phyloP scores from a whole-genome alignment of 257 asterid species.

The Euphrasia confusa region DNA sequence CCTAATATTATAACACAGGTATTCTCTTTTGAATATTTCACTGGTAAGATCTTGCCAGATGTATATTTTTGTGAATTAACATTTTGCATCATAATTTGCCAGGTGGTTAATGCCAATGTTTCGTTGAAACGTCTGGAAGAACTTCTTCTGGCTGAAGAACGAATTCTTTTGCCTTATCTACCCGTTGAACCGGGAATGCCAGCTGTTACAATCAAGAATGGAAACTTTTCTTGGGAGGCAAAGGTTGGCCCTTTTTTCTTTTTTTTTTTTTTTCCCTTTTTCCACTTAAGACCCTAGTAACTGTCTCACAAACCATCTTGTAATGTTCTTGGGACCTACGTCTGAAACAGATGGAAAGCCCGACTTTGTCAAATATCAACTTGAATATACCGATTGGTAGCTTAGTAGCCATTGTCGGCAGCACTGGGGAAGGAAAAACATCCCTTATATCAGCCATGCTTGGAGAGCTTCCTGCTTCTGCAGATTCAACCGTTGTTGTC shows the following conservation, averaged over 20 bases:
- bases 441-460: conserved; percentile 96
- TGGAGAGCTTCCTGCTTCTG: conserved; percentile 83
- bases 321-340: not conserved
- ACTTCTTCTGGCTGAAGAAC: conserved; percentile 78
- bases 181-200: conserved; percentile 76
- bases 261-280: not conserved
- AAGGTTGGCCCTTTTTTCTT: conserved; percentile 45
- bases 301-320: not conserved
- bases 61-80: conserved; percentile 8
- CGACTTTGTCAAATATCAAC: conserved; percentile 73
- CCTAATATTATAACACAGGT: conserved; percentile 91
- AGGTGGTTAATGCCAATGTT: conserved; percentile 92
- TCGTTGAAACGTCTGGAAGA: conserved; percentile 91
- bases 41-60: conserved; percentile 1
- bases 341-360: conserved; percentile 57
- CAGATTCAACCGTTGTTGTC: conserved; percentile 56
- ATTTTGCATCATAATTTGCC: conserved; percentile 25
- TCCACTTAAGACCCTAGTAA: not conserved
- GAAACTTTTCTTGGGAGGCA: conserved; percentile 90
- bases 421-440: conserved; percentile 99
- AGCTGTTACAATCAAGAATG: conserved; percentile 85
- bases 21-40: conserved; percentile 17
- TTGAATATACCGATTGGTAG: conserved; percentile 86
- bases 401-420: conserved; percentile 86
- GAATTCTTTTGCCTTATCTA: conserved; percentile 74